Evolutionary conservation across 257 asterid species (phyloP).

Genomic region (Gentiana macrophylla): DNA sequence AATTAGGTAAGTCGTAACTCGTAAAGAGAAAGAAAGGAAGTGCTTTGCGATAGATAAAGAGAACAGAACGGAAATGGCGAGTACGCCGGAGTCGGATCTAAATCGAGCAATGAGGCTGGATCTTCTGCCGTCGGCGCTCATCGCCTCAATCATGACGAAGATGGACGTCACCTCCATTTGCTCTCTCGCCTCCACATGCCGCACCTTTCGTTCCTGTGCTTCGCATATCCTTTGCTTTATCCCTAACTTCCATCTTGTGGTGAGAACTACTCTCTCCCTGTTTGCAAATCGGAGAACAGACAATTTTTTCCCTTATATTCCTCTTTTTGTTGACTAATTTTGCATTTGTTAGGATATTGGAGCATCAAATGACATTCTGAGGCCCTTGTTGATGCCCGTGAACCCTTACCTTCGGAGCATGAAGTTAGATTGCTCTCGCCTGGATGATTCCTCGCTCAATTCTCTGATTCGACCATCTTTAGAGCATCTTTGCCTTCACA

Average conservation of each 20-base stretch:
- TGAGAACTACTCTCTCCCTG: slow-evolving; percentile 16
- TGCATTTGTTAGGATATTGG: slow-evolving; percentile 50
- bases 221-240: slow-evolving; percentile 46
- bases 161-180: slow-evolving; percentile 72
- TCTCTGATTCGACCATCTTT: slow-evolving; percentile 51
- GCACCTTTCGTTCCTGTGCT: slow-evolving; percentile 56
- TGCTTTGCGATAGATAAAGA: neutral
- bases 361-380: slow-evolving; percentile 49
- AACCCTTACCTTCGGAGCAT: slow-evolving; percentile 62
- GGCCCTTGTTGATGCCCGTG: slow-evolving; percentile 49
- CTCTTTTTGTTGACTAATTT: neutral
- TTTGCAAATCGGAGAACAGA: neutral
- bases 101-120: slow-evolving; percentile 28
- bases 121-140: slow-evolving; percentile 60
- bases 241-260: slow-evolving; percentile 68
- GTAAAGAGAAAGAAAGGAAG: no score
- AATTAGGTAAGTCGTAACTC: no score
- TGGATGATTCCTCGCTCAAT: slow-evolving; percentile 67
- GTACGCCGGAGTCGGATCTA: slow-evolving; percentile 18
- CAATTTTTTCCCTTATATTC: slow-evolving; percentile 7
- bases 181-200: slow-evolving; percentile 85
- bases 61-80: slow-evolving; percentile 29
- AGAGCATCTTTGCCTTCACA: slow-evolving; percentile 60
- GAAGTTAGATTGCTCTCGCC: slow-evolving; percentile 75
- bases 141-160: slow-evolving; percentile 76